Conservation (phyloP, 441 rosid genomes). For the Adansonia madagascariensis region DNA sequence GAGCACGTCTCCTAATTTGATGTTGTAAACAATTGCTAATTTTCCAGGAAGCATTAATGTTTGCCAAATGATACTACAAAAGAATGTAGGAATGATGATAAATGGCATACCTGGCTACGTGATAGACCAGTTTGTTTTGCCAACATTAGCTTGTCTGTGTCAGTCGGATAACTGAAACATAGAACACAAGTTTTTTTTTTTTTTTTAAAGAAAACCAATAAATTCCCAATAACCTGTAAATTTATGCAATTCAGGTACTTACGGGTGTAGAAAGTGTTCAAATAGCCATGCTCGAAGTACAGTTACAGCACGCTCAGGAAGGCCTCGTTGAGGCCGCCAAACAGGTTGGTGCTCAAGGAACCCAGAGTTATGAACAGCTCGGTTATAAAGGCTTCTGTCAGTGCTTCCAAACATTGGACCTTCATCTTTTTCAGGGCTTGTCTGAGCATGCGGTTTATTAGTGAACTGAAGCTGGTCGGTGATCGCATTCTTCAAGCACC, state of each 20-base stretch:
- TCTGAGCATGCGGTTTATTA: conserved; percentile 38
- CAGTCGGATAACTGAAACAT: conserved; percentile 77
- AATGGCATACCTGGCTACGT: conserved; percentile 68
- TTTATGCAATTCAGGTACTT: conserved; percentile 35
- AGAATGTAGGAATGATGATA: conserved; percentile 13
- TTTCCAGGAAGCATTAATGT: not conserved
- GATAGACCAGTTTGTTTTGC: conserved; percentile 92
- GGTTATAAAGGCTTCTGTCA: conserved; percentile 47
- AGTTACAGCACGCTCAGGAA: conserved; percentile 83
- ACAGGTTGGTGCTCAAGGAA: conserved; percentile 68
- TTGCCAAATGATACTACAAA: not conserved
- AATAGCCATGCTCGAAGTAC: conserved; percentile 89
- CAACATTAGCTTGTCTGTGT: conserved; percentile 83
- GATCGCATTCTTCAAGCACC: conserved; percentile 69
- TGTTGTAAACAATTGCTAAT: not conserved
- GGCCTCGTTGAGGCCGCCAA: conserved; percentile 89
- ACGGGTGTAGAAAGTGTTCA: conserved; percentile 93
- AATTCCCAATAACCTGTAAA: not conserved
- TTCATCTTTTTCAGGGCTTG: conserved; percentile 48
- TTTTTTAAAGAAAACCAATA: not conserved
- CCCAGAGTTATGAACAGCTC: conserved; percentile 47
- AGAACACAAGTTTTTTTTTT: conserved; percentile 2
- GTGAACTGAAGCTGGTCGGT: conserved; percentile 69
- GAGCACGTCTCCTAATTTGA: not conserved
- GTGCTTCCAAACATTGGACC: conserved; percentile 46